A percentile compares a stretch with the other conserved stretches of the same genome.
Conservation (phyloP, 176 grass and related monocot genomes). For the Tillandsia fasciculata region DNA sequence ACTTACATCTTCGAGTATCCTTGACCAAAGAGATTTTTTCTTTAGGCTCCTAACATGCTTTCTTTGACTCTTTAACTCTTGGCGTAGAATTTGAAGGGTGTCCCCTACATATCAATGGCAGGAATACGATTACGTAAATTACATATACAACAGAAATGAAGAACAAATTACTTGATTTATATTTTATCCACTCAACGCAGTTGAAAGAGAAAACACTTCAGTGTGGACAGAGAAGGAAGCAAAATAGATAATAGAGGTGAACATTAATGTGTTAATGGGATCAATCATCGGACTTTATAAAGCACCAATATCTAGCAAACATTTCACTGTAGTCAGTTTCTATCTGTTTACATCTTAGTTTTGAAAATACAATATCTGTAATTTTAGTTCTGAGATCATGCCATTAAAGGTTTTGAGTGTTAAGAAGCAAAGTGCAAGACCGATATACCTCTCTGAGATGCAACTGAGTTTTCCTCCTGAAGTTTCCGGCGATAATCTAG, state of each 20-base stretch:
- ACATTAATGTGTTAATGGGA: too few relatives aligned
- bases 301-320: too few relatives aligned
- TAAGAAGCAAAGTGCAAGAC: conserved; percentile 5
- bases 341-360: background rate
- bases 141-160: background rate
- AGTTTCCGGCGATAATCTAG: conserved; percentile 50
- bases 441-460: conserved; percentile 37
- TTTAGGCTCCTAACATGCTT: conserved; percentile 86
- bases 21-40: conserved; percentile 95
- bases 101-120: conserved; percentile 35
- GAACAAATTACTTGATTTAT: too few relatives aligned
- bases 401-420: conserved; percentile 4
- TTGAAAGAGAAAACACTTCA: too few relatives aligned
- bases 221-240: too few relatives aligned
- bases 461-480: conserved; percentile 32
- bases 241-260: too few relatives aligned
- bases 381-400: background rate
- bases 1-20: conserved; percentile 68
- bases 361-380: background rate
- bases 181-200: too few relatives aligned
- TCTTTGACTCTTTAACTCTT: conserved; percentile 78
- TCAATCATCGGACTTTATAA: too few relatives aligned
- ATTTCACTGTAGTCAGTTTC: background rate
- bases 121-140: conserved; percentile 6
- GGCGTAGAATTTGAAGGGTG: conserved; percentile 58